Base-by-base conservation (phyloP, 2,329 filamentous ascomycete species). In the Laburnicola sp. region DNA sequence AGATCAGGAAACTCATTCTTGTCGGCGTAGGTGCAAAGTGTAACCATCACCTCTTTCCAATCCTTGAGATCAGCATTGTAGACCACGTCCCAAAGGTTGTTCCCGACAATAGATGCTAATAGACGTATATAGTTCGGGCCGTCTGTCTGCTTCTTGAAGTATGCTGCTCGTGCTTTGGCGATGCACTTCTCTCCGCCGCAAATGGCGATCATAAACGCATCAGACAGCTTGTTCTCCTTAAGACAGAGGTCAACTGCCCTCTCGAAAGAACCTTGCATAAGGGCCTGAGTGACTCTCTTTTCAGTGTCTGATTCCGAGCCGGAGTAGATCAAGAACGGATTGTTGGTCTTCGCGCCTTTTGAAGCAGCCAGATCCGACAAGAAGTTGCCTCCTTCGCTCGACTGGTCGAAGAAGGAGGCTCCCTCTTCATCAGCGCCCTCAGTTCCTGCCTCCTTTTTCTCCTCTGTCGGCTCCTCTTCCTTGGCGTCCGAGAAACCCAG, bases 1-100 rank as follows among this genome's bases (percentile, higher is more conserved):
- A 99, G 85, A 69, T 97, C 91, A 4, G 93, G 85, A 71, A 99
- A 99, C 63, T 99, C 93, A 34, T 84, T 83, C 38, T 91, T 88
- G 57, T 95, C 87, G 0, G 94, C 94, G 73, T 93, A 99, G 1
- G 94, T 97, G 81, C 94, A 99, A 47, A 99, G 78, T 1, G 92
- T 89, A 26, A 91, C 92, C 89, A 99, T 95, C 2, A 93, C 87
- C 74, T 97, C 94, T 76, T 95, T 97, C 95, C 94, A 99, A 74
- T 94, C 89, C 45, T 83, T 82, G 39, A 99, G 78, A 66, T 97
- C 89, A 6, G 93, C 94, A 66, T 99, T 99, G 76, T 97, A 91
- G 6, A 97, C 94, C 39, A 97, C 83, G 75, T 99, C 94, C 94
- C 93, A 97, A 1, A 99, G 81, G 67, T 99, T 97, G 80, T 97